phyloP scores from a whole-genome alignment of 208 protist genomes.

The Sergeia podlipaevii region DNA sequence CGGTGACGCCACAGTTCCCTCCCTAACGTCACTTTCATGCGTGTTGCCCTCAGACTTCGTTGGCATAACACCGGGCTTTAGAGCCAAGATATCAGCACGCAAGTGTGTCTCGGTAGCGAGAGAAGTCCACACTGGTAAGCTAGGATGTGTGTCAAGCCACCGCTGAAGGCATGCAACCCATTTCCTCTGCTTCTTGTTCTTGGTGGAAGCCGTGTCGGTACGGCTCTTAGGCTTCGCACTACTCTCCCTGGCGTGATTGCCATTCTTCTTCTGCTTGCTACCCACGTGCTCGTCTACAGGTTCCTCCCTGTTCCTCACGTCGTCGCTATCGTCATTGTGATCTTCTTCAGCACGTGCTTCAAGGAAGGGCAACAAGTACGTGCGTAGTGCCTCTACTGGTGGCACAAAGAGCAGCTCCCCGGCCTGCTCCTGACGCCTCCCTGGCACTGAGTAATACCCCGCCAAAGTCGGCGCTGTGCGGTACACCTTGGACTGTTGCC shows the following conservation, averaged over 20 bases:
- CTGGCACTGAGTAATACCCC: slow-evolving; percentile 34
- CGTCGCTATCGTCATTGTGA: slow-evolving; percentile 19
- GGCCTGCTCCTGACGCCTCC: background rate
- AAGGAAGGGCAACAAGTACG: slow-evolving; percentile 49
- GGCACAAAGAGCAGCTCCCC: slow-evolving; percentile 20
- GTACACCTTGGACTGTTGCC: slow-evolving; percentile 74
- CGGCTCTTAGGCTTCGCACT: no score
- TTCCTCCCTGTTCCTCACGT: slow-evolving; percentile 27
- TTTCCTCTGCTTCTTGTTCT: no score
- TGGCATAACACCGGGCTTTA: no score
- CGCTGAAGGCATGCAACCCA: background rate
- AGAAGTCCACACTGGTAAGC: slow-evolving; percentile 10
- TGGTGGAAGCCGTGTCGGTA: background rate
- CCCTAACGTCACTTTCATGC: no score
- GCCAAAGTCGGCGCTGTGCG: slow-evolving; percentile 46
- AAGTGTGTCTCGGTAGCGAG: background rate
- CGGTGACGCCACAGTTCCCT: no score
- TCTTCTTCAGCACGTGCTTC: slow-evolving; percentile 20
- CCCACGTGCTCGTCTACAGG: slow-evolving; percentile 26
- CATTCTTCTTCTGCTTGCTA: no score
- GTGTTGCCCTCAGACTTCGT: background rate
- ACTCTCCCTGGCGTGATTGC: no score
- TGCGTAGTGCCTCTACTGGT: slow-evolving; percentile 36
- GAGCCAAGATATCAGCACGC: background rate
- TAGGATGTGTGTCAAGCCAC: background rate